A percentile compares a stretch with the other conserved stretches of the same genome.
These are phyloP conservation scores for Helicocarpus griseus DNA, from an alignment of 2,329 filamentous ascomycete species.

Conservation along the genomic window DNA sequence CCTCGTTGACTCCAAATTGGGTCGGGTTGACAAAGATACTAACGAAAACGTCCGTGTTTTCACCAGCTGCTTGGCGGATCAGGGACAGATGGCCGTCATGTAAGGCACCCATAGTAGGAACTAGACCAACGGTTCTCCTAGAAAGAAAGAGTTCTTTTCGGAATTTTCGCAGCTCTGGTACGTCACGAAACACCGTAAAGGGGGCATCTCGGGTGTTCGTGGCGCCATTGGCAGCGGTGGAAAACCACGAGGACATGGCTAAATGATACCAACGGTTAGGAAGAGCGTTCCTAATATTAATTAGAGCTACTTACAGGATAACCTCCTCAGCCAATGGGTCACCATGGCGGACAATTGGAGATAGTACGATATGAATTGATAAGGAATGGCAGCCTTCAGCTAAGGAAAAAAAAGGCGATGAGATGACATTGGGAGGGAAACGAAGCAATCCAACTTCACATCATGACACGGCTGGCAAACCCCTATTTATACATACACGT, in stretches of 20 bases:
- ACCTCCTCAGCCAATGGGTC: constrained; percentile 11
- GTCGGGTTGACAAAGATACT: constrained; percentile 95
- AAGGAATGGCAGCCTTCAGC: background rate
- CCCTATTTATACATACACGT: background rate
- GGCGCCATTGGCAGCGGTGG: constrained; percentile 2
- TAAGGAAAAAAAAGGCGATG: background rate
- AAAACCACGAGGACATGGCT: constrained; percentile 8
- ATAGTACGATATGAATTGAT: background rate
- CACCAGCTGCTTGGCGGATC: constrained; percentile 69
- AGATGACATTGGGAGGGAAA: constrained; percentile 1
- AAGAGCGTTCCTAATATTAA: background rate
- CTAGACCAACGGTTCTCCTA: constrained; percentile 68
- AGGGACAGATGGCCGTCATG: constrained; percentile 83
- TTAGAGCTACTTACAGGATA: constrained; percentile 13
- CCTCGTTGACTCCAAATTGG: constrained; percentile 84
- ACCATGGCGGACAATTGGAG: background rate
- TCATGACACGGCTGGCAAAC: background rate
- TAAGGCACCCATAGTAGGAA: constrained; percentile 97
- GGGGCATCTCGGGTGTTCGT: constrained; percentile 16
- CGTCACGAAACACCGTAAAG: constrained; percentile 59
- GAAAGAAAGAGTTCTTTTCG: constrained; percentile 56
- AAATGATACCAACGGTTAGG: constrained; percentile 9
- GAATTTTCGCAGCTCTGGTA: constrained; percentile 60
- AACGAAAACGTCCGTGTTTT: constrained; percentile 80
- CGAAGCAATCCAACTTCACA: background rate